A percentile compares a stretch with the other conserved stretches of the same genome.
These are phyloP conservation scores for Penicillium sp. DNA, from an alignment of 2,329 filamentous ascomycete species.

Conservation along the genomic window DNA sequence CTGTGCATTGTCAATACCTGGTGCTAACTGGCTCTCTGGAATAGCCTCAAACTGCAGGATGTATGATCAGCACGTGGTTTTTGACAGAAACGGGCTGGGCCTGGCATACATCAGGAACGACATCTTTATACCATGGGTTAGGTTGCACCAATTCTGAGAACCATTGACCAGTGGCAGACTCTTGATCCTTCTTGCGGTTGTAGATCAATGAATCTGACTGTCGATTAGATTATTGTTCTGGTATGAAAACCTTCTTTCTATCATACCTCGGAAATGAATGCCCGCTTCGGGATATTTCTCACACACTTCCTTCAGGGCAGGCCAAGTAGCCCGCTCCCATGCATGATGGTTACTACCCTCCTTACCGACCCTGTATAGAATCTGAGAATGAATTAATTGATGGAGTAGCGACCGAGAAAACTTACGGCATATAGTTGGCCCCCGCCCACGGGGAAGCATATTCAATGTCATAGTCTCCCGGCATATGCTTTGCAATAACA, in stretches of 20 bases:
- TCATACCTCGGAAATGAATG: constrained; percentile 71
- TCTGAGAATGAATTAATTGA: neutral
- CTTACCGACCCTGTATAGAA: constrained; percentile 36
- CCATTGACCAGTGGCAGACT: constrained; percentile 55
- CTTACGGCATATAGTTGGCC: constrained; percentile 74
- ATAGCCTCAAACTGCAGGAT: constrained; percentile 60
- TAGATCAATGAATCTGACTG: constrained; percentile 52
- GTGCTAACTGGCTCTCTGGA: constrained; percentile 56
- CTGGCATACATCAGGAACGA: constrained; percentile 64
- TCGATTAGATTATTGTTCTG: neutral
- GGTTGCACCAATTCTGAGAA: constrained; percentile 67
- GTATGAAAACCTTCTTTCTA: too few relatives aligned
- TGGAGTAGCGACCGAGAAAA: neutral
- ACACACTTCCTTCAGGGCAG: constrained; percentile 60
- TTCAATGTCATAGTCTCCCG: constrained; percentile 87
- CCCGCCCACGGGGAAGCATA: constrained; percentile 90
- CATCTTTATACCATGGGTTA: constrained; percentile 71
- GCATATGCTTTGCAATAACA: constrained; percentile 83
- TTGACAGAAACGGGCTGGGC: neutral
- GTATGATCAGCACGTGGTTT: neutral
- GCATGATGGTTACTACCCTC: constrained; percentile 38
- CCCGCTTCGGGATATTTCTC: constrained; percentile 72
- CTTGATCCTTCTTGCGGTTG: constrained; percentile 64
- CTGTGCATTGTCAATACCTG: constrained; percentile 69
- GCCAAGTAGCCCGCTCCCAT: constrained; percentile 67